Conservation (phyloP, 306 rosid species). For the Casuarina equisetifolia region DNA sequence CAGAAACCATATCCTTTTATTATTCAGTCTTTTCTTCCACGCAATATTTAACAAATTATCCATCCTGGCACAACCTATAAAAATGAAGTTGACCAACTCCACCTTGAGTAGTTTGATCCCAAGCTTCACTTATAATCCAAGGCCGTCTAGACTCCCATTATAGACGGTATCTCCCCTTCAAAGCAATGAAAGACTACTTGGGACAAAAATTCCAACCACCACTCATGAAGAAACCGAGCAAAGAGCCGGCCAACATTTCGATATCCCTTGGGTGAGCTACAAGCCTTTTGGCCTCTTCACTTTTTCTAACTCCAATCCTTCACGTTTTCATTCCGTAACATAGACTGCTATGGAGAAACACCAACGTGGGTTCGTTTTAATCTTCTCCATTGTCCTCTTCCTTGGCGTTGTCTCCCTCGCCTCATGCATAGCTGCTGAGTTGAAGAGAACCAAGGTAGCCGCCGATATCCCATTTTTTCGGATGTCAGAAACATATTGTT, state of each 20-base stretch:
- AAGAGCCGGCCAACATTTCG: constrained; percentile 23
- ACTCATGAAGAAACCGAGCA: constrained; percentile 30
- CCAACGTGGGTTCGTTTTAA: constrained; percentile 32
- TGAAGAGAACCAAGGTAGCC: constrained; percentile 61
- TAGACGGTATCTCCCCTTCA: constrained; percentile 64
- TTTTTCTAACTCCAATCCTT: constrained; percentile 16
- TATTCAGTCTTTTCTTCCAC: neutral
- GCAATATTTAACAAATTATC: neutral
- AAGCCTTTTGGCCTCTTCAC: constrained; percentile 26
- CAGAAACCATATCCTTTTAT: neutral
- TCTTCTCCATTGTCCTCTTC: constrained; percentile 36
- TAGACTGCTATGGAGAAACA: constrained; percentile 51
- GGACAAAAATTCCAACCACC: constrained; percentile 43
- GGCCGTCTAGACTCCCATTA: constrained; percentile 20
- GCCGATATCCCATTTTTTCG: neutral
- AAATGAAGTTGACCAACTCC: constrained; percentile 38
- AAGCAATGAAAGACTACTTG: constrained; percentile 46
- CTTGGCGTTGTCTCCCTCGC: constrained; percentile 58
- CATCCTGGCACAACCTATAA: constrained; percentile 21
- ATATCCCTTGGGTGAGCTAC: constrained; percentile 48
- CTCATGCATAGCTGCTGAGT: constrained; percentile 71
- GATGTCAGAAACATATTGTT: too few relatives aligned
- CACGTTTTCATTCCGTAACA: neutral
- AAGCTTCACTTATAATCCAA: constrained; percentile 22
- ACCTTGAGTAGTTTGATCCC: neutral